Base-by-base conservation (phyloP, 176 grass and related monocot genomes). In the Carex littledalei region DNA sequence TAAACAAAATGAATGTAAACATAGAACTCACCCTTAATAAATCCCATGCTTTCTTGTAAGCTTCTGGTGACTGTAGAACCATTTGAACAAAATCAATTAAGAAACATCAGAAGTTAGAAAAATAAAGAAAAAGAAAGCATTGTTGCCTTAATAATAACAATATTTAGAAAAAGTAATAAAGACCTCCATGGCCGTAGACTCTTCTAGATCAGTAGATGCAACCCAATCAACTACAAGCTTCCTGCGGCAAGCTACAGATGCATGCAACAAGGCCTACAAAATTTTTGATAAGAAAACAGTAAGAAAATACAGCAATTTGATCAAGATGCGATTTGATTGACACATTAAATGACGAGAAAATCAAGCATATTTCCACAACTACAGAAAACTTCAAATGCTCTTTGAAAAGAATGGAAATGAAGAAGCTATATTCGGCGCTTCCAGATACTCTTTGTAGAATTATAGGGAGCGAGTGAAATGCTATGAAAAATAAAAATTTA, bases 221-320 rank as follows among this genome's bases (percentile, higher is more conserved):
- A 99, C 93, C 97, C 97, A 99, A 59, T 99, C 93, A 64, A 99
- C 87, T 49, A 92, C 87, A 82, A 99, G 97, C 82, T 99, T 96
- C 61, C 90, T 89, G 32, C 39, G 79, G 72, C 92, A 88, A 84
- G 84, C 87, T 88, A 92, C 90, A 1, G 97, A 94, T 53, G 93
- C 97, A 91, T 99, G 96, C 88, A 91, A 86, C 81, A 98, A 92
- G 81, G 93, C 91, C 91, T 93, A 84, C 17, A 29, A 91, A 63
- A 69, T 57, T 24, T 37, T 62, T 37, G 56, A 84, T 15, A 84
- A 56, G 32, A 60, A 85, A 75, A 26, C 16, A 87, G 43, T 49
- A 21, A 5, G 47, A 84, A 84, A 12, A 84, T 12, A 0, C 21
- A 49, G 4, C 22, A 14, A 45, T 77, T 45, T 66, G 31, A 63